Evolutionary conservation across 805 yeast species (phyloP).

Genomic region (Debaryomyces prosopidis): DNA sequence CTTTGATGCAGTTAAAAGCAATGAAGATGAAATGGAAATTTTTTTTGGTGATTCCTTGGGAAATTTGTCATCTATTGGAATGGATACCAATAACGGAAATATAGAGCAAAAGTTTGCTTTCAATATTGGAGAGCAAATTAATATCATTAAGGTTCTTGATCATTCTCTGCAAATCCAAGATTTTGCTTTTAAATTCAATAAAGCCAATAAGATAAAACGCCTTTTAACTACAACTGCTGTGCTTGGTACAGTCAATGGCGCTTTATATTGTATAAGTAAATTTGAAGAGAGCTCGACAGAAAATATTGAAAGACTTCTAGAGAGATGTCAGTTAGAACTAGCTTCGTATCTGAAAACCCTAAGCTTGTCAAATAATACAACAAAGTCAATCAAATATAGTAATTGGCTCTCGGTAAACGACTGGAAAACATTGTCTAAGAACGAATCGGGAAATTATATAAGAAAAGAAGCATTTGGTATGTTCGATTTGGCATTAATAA

Average conservation of each 20-base stretch:
- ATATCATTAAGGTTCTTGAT: slow-evolving; percentile 15
- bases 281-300: slow-evolving; percentile 10
- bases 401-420: slow-evolving; percentile 10
- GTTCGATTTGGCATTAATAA: slow-evolving; percentile 15
- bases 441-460: slow-evolving; percentile 12
- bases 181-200: background rate
- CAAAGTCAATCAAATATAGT: slow-evolving; percentile 9
- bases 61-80: slow-evolving; percentile 17
- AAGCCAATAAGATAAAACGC: too few relatives aligned
- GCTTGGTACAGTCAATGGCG: slow-evolving; percentile 32
- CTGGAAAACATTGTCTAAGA: slow-evolving; percentile 13
- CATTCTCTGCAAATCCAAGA: background rate
- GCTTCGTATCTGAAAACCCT: slow-evolving; percentile 1
- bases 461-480: slow-evolving; percentile 12
- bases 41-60: slow-evolving; percentile 32
- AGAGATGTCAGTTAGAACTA: slow-evolving; percentile 15
- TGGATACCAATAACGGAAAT: slow-evolving; percentile 5
- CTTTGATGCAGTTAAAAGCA: slow-evolving; percentile 5
- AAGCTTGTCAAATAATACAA: slow-evolving; percentile 4
- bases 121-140: slow-evolving; percentile 32
- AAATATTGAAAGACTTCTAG: slow-evolving; percentile 11
- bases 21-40: slow-evolving; percentile 1
- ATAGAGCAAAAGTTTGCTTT: slow-evolving; percentile 12
- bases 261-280: slow-evolving; percentile 17
- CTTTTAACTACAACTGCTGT: slow-evolving; percentile 10